Percentiles rank a stretch among this genome's conserved stretches.
phyloP scores from a whole-genome alignment of 495 filamentous ascomycete genomes.

The Penicillium mononematosum region DNA sequence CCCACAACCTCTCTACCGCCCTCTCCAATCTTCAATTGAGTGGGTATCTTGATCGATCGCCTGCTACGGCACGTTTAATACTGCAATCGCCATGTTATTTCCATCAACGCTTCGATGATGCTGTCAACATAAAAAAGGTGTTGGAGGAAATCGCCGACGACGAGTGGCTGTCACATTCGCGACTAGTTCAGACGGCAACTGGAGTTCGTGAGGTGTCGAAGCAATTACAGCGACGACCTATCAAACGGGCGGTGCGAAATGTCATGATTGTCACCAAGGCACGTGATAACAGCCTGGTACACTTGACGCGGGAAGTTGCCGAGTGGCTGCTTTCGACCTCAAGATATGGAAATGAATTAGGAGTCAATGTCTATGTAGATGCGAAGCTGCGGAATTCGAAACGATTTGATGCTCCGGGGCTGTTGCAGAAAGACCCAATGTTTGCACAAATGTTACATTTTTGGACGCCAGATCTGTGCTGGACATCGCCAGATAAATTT shows the following conservation, averaged over 20 bases:
- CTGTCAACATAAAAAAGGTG: slow-evolving; percentile 91
- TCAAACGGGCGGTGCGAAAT: slow-evolving; percentile 81
- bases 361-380: slow-evolving; percentile 92
- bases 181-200: slow-evolving; percentile 90
- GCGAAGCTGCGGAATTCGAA: slow-evolving; percentile 82
- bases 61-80: slow-evolving; percentile 60
- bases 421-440: slow-evolving; percentile 67
- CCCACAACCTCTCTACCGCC: slow-evolving; percentile 63
- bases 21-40: slow-evolving; percentile 59
- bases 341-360: slow-evolving; percentile 73
- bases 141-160: slow-evolving; percentile 90
- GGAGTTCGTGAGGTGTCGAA: slow-evolving; percentile 92
- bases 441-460: slow-evolving; percentile 80
- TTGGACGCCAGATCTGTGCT: slow-evolving; percentile 94
- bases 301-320: slow-evolving; percentile 78
- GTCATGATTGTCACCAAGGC: slow-evolving; percentile 98
- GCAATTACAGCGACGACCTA: slow-evolving; percentile 83
- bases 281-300: slow-evolving; percentile 82
- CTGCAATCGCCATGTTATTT: slow-evolving; percentile 95
- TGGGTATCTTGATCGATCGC: slow-evolving; percentile 46
- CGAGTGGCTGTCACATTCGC: slow-evolving; percentile 87
- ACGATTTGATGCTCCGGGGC: slow-evolving; percentile 74
- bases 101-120: slow-evolving; percentile 93
- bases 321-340: slow-evolving; percentile 84
- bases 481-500: slow-evolving; percentile 83